These are phyloP conservation scores for Vararia minispora DNA, from an alignment of 768 basidiomycete species.

Conservation along the genomic window DNA sequence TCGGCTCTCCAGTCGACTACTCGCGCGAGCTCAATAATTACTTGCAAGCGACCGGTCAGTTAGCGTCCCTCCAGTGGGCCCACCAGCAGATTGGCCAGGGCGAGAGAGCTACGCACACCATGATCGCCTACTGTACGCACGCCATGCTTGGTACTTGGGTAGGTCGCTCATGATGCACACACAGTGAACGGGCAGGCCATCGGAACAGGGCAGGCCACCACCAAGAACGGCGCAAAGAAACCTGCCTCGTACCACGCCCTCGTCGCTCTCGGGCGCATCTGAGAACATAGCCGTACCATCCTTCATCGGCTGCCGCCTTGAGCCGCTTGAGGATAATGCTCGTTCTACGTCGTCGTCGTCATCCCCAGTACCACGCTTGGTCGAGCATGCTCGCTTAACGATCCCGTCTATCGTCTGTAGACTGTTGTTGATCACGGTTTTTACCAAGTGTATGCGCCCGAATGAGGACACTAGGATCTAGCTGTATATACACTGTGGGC, in stretches of 20 bases:
- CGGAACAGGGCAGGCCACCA: slow-evolving; percentile 7
- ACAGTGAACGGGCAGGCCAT: slow-evolving; percentile 8
- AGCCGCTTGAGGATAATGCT: too few relatives aligned
- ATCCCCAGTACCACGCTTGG: too few relatives aligned
- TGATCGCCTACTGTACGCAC: slow-evolving; percentile 7
- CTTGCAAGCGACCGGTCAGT: slow-evolving; percentile 1
- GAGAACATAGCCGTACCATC: too few relatives aligned
- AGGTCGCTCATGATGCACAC: neutral
- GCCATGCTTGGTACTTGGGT: neutral
- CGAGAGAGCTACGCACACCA: slow-evolving; percentile 2
- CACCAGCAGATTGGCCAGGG: slow-evolving; percentile 3
- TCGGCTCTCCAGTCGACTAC: slow-evolving; percentile 4
- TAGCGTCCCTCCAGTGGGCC: neutral
- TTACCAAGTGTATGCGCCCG: too few relatives aligned
- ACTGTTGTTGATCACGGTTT: too few relatives aligned
- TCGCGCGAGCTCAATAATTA: slow-evolving; percentile 13
- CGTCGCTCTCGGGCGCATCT: neutral
- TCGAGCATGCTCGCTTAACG: too few relatives aligned
- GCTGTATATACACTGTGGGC: too few relatives aligned
- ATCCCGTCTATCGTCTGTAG: too few relatives aligned
- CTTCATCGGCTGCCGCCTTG: too few relatives aligned
- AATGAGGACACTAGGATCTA: too few relatives aligned
- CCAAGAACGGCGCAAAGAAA: slow-evolving; percentile 6
- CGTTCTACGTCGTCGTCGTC: too few relatives aligned
- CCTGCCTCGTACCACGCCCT: slow-evolving; percentile 7